These are phyloP conservation scores for Microsporum canis DNA, from an alignment of 2,329 filamentous ascomycete species.

Conservation along the genomic window DNA sequence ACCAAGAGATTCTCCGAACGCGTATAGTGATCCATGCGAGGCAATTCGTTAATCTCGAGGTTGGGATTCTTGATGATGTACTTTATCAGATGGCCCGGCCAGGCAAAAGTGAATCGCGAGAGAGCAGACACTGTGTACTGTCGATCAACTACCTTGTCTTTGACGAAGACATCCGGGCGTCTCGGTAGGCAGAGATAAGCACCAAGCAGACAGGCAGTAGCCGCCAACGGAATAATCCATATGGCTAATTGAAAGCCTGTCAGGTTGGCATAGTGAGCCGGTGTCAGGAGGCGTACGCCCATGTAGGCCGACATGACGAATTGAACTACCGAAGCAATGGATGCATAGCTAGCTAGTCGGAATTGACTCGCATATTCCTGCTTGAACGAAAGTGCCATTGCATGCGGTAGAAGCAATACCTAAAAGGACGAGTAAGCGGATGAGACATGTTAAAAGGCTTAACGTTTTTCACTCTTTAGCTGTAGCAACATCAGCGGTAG, in stretches of 20 bases:
- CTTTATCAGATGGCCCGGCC: background rate
- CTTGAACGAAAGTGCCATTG: background rate
- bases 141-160: slow-evolving; percentile 1
- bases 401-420: background rate
- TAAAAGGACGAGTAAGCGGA: background rate
- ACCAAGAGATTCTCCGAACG: background rate
- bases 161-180: slow-evolving; percentile 3
- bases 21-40: background rate
- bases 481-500: background rate
- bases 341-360: background rate
- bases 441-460: background rate
- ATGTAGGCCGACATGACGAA: background rate
- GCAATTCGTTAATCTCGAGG: background rate
- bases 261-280: background rate
- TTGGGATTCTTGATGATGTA: slow-evolving; percentile 4
- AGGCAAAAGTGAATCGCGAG: slow-evolving; percentile 1
- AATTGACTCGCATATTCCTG: background rate
- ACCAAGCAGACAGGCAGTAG: background rate
- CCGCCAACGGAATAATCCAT: background rate
- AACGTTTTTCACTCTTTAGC: background rate
- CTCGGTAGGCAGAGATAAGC: background rate
- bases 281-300: background rate
- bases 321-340: background rate
- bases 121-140: slow-evolving; percentile 2
- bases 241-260: background rate